phyloP scores from a whole-genome alignment of 202 grass and related monocot species.

The Setaria italica region DNA sequence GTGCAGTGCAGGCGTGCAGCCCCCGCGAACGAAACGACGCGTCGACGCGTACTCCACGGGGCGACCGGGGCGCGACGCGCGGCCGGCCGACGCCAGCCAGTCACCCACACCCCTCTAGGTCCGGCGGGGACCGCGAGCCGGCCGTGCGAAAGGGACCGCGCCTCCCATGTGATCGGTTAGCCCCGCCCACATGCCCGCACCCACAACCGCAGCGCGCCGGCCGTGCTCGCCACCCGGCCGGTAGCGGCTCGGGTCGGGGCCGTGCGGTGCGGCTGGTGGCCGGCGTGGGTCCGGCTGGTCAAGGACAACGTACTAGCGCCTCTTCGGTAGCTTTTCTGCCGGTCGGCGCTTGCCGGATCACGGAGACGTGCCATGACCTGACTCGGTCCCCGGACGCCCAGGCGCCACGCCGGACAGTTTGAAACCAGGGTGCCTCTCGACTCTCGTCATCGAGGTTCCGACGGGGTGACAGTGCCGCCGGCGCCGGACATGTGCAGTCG shows the following conservation, averaged over 20 bases:
- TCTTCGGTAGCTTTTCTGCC: not conserved
- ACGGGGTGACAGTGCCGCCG: no score
- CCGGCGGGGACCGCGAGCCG: constrained; percentile 14
- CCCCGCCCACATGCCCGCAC: not conserved
- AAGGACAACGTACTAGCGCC: not conserved
- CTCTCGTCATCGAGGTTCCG: no score
- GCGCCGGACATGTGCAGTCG: no score
- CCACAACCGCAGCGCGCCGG: not conserved
- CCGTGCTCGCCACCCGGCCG: constrained; percentile 22
- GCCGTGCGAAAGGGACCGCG: not conserved
- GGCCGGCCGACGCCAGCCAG: not conserved
- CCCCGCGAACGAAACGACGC: not conserved
- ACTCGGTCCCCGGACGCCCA: not conserved
- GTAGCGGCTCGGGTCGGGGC: not conserved
- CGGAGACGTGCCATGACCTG: not conserved
- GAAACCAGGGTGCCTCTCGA: not conserved
- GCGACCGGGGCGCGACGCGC: not conserved
- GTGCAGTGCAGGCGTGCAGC: no score
- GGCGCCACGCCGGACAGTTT: not conserved
- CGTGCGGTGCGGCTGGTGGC: not conserved
- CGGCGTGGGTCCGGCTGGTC: not conserved
- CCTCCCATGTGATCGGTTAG: constrained; percentile 4
- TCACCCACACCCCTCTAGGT: no score
- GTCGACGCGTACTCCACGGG: not conserved
- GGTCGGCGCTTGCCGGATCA: not conserved